These are phyloP conservation scores for Erodium maritimum DNA, from an alignment of 345 rosid species.

Conservation along the genomic window DNA sequence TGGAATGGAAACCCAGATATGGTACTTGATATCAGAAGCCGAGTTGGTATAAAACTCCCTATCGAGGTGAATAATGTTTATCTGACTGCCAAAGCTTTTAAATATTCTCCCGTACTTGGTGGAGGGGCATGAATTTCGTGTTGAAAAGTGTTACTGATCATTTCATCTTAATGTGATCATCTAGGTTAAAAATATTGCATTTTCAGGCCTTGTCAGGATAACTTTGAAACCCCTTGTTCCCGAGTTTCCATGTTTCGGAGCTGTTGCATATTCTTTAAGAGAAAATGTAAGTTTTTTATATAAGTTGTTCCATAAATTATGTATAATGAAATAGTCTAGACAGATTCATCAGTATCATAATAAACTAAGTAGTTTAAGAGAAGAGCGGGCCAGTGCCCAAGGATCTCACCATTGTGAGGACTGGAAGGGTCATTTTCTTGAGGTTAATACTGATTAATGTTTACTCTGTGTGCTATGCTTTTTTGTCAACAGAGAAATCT, in stretches of 20 bases:
- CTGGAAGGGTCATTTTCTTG: too few species aligned
- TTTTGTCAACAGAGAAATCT: constrained; percentile 18
- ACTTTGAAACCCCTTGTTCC: constrained; percentile 24
- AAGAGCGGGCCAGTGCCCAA: too few species aligned
- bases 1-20: constrained; percentile 30
- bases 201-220: constrained; percentile 28
- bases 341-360: too few species aligned
- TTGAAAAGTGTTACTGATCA: constrained; percentile 4
- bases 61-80: constrained; percentile 13
- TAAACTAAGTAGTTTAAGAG: too few species aligned
- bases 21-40: constrained; percentile 18
- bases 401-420: too few species aligned
- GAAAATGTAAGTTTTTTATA: constrained; percentile 14
- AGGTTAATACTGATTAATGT: too few species aligned
- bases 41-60: constrained; percentile 21
- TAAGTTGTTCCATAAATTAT: background rate
- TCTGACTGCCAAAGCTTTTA: too few species aligned
- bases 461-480: background rate
- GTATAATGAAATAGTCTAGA: too few species aligned
- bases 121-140: too few species aligned
- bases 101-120: too few species aligned
- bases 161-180: constrained; percentile 1
- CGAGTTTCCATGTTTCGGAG: constrained; percentile 27
- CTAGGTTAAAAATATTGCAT: constrained; percentile 27
- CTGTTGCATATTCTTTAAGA: constrained; percentile 24